Percentiles rank a stretch among this genome's conserved stretches.
phyloP scores from a whole-genome alignment of 163 green algal genomes.

The Chlorella variabilis region DNA sequence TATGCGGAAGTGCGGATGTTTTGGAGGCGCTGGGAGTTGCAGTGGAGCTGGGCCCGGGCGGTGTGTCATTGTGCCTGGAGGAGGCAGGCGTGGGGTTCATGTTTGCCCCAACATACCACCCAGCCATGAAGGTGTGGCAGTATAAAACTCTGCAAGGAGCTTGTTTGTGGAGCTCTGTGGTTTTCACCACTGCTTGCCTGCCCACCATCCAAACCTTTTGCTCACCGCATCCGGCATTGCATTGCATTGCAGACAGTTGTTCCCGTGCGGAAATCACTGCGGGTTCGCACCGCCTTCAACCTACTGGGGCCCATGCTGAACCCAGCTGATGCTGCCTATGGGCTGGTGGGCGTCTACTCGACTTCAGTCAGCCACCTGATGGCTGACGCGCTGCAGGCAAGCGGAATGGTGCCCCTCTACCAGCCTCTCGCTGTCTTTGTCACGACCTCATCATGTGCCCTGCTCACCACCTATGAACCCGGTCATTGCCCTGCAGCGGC shows the following conservation, averaged over 20 bases:
- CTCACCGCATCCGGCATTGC: no score
- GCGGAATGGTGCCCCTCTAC: no score
- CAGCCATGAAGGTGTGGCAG: conserved; percentile 86
- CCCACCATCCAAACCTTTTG: no score
- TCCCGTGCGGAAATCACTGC: conserved; percentile 84
- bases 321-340: conserved; percentile 85
- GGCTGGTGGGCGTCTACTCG: conserved; percentile 95
- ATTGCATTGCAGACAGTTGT: conserved; percentile 86
- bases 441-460: background rate
- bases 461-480: no score
- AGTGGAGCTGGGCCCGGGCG: conserved; percentile 89
- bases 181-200: no score
- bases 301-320: conserved; percentile 98
- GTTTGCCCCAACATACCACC: conserved; percentile 96
- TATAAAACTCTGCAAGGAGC: no score
- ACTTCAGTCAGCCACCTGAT: conserved; percentile 85
- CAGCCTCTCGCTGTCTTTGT: no score
- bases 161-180: no score
- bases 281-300: conserved; percentile 97
- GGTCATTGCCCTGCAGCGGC: conserved; percentile 48
- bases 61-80: conserved; percentile 84
- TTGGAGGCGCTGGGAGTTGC: conserved; percentile 93
- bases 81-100: conserved; percentile 96
- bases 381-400: conserved; percentile 80
- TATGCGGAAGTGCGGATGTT: conserved; percentile 96